Percentiles rank a stretch among this genome's conserved stretches.
phyloP scores from a whole-genome alignment of 176 grass and related monocot species.

The Zoysia japonica region DNA sequence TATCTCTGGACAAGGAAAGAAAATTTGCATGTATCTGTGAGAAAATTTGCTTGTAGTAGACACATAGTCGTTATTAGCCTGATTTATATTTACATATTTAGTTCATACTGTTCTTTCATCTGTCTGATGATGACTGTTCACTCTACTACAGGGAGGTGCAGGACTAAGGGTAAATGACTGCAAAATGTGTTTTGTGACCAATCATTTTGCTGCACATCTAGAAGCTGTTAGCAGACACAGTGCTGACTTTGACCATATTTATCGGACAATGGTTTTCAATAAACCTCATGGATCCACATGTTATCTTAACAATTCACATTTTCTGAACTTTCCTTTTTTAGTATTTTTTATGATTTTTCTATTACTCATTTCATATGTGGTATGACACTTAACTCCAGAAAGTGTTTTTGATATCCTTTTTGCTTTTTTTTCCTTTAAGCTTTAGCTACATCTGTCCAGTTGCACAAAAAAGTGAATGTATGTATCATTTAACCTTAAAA shows the following conservation, averaged over 20 bases:
- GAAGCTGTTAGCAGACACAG: constrained; percentile 90
- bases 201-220: constrained; percentile 97
- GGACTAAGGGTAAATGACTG: constrained; percentile 93
- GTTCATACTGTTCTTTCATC: constrained; percentile 20
- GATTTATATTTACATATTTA: constrained; percentile 33
- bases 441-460: constrained; percentile 93
- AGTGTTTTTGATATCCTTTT: constrained; percentile 31
- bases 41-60: not conserved
- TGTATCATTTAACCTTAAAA: constrained; percentile 44
- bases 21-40: not conserved
- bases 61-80: constrained; percentile 5
- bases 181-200: constrained; percentile 91
- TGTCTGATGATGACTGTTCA: constrained; percentile 31
- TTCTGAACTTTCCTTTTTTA: not conserved
- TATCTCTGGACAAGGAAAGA: not conserved
- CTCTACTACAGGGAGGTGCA: constrained; percentile 80
- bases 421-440: constrained; percentile 51
- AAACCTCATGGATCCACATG: constrained; percentile 90
- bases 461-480: constrained; percentile 89
- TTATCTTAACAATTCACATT: constrained; percentile 31
- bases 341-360: constrained; percentile 17
- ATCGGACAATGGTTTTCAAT: constrained; percentile 86
- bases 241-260: constrained; percentile 94
- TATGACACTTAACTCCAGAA: not conserved
- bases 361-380: constrained; percentile 21